A percentile compares a stretch with the other conserved stretches of the same genome.
Conservation (phyloP, 768 basidiomycete genomes). For the Rossbeevera mucosa region DNA sequence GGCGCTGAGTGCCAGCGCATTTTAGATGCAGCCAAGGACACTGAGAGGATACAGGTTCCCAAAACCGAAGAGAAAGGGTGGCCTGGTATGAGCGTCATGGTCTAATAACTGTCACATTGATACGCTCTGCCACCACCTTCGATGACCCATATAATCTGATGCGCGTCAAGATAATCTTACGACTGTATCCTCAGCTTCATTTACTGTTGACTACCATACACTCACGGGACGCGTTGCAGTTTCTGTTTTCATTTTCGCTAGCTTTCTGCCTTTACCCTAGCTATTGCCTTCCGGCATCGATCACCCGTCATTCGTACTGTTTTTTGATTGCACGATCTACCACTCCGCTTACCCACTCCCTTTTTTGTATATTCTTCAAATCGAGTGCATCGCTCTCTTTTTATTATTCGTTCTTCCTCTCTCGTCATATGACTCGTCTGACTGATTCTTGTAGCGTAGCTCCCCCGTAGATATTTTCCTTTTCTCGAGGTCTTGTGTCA, state of each 20-base stretch:
- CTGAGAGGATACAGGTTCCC: conserved; percentile 18
- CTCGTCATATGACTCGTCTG: conserved; percentile 1
- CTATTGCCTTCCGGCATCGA: conserved; percentile 7
- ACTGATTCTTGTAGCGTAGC: conserved; percentile 29
- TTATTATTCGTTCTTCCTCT: conserved; percentile 13
- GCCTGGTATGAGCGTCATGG: conserved; percentile 31
- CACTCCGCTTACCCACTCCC: background rate
- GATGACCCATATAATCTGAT: conserved; percentile 25
- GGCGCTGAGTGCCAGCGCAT: conserved; percentile 66
- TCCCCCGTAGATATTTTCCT: conserved; percentile 24
- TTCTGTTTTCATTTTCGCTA: conserved; percentile 16
- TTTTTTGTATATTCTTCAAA: background rate
- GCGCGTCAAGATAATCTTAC: conserved; percentile 15
- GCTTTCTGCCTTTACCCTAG: background rate
- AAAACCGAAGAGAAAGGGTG: conserved; percentile 33
- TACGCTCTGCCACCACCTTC: conserved; percentile 5
- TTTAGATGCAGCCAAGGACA: conserved; percentile 33
- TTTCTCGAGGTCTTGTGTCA: conserved; percentile 18
- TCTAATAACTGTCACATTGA: conserved; percentile 19
- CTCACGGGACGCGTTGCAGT: conserved; percentile 28
- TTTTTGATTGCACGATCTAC: conserved; percentile 23
- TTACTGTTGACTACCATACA: conserved; percentile 23
- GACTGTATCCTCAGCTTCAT: conserved; percentile 15
- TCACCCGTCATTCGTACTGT: conserved; percentile 17
- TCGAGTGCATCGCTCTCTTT: conserved; percentile 4